Percentiles rank a stretch among this genome's conserved stretches.
Evolutionary conservation across 257 asterid genomes (phyloP).

Genomic region (Leonotis leonurus): DNA sequence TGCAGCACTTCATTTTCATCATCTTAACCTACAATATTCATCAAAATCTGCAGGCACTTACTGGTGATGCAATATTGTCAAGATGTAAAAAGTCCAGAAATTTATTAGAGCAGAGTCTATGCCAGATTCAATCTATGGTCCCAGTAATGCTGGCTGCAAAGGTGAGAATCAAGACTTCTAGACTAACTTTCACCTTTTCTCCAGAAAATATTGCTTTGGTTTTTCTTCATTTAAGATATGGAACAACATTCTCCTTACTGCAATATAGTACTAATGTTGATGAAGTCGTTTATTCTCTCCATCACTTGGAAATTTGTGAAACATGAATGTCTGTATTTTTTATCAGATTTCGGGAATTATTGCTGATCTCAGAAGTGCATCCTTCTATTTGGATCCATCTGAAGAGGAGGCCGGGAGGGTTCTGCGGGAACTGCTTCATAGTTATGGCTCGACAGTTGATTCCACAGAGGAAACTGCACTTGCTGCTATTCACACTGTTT

Average conservation of each 20-base stretch:
- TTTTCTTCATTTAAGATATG: background rate
- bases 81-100: conserved; percentile 62
- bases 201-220: too few species aligned
- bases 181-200: too few species aligned
- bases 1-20: too few species aligned
- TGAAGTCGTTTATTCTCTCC: background rate
- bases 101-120: conserved; percentile 58
- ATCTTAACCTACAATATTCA: conserved; percentile 1
- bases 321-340: conserved; percentile 5
- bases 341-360: conserved; percentile 63
- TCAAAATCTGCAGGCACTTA: conserved; percentile 54
- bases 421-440: conserved; percentile 51
- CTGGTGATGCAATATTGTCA: conserved; percentile 70
- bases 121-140: conserved; percentile 63
- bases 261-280: background rate
- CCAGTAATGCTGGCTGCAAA: conserved; percentile 64
- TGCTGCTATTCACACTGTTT: conserved; percentile 43
- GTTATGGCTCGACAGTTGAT: conserved; percentile 37
- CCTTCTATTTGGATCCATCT: conserved; percentile 62
- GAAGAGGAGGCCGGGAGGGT: conserved; percentile 74
- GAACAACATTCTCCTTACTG: too few species aligned
- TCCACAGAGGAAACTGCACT: conserved; percentile 40
- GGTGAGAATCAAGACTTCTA: conserved; percentile 47
- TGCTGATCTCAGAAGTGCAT: conserved; percentile 45
- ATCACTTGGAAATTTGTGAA: background rate